Base-by-base conservation (phyloP, 768 basidiomycete species). In the Collybiopsis luxurians region DNA sequence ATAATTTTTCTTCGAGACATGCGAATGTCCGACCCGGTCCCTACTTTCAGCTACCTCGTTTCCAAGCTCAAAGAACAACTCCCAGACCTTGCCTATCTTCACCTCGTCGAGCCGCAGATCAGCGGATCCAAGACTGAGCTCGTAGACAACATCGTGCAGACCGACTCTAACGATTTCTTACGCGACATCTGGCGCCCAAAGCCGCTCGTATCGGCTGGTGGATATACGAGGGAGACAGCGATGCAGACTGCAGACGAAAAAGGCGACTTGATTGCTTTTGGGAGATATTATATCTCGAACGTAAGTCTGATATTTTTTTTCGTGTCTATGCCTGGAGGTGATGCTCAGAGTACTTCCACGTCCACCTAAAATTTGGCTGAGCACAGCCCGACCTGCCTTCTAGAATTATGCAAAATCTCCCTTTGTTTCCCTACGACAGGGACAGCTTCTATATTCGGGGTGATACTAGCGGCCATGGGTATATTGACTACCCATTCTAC, bases 81-180 rank as follows among this genome's bases (percentile, higher is more conserved):
- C 47, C 75, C 75, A 12, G 60, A 69, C 10, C 63, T 82, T 21
- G 77, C 79, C 4, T 83, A 80, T 67, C 58, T 82, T 2, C 79
- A 81, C 58, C 63, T 75, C 31, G 62, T 72, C 31, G 76, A 80
- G 61, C 68, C 76, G 1, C 66, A 64, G n/a, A 55, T 55, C 2
- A 56, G 62, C 53, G 66, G 64, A 49, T 17, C 39, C 40, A 50
- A 47, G 13, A 54, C 38, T 30, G 36, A 51, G 45, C 21, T 6
- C 3, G 9, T 9, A 2, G 28, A 39, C 10, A 39, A 42, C 26
- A 42, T 30, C 3, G 36, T 42, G 19, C 39, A 36, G 0, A 57
- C 55, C 3, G 58, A 63, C 42, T 66, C 60, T 1, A 77, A 74
- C 44, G 72, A 72, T 48, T 75, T 76, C 57, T 50, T 76, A 30